phyloP scores from a whole-genome alignment of 179 eudicot species.

The Kewa caespitosa region DNA sequence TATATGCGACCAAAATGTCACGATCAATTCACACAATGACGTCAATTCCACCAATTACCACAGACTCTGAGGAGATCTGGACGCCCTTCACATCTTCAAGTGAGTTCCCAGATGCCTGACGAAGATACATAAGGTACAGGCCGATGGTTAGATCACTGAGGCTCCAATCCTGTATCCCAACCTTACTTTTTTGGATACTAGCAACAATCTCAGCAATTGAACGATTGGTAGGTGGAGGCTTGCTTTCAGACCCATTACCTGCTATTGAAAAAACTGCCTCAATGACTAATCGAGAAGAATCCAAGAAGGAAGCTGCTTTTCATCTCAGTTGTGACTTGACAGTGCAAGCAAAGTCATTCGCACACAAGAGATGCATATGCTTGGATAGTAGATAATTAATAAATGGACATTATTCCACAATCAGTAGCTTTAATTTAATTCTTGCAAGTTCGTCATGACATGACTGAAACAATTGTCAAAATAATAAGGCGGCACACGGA shows the following conservation, averaged over 20 bases:
- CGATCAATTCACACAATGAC: background rate
- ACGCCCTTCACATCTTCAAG: slow-evolving; percentile 75
- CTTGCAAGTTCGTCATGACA: background rate
- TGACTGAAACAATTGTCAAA: background rate
- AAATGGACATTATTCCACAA: too few species aligned
- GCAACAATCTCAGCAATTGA: slow-evolving; percentile 71
- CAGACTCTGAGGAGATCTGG: slow-evolving; percentile 59
- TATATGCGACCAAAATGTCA: background rate
- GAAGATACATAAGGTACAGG: slow-evolving; percentile 81
- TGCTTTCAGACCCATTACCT: slow-evolving; percentile 60
- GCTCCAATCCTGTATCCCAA: slow-evolving; percentile 91
- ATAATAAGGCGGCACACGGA: background rate
- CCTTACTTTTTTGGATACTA: slow-evolving; percentile 78
- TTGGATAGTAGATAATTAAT: too few species aligned
- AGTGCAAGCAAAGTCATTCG: background rate
- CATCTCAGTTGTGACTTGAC: background rate
- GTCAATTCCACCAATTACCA: slow-evolving; percentile 43
- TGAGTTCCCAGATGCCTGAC: slow-evolving; percentile 65
- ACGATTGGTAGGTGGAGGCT: slow-evolving; percentile 54
- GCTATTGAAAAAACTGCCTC: slow-evolving; percentile 20
- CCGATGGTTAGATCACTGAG: slow-evolving; percentile 88
- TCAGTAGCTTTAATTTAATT: background rate
- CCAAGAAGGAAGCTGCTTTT: background rate
- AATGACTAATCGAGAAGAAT: slow-evolving; percentile 11
- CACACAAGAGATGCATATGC: too few species aligned